phyloP scores from a whole-genome alignment of 257 asterid genomes.

The Plantago ovata region DNA sequence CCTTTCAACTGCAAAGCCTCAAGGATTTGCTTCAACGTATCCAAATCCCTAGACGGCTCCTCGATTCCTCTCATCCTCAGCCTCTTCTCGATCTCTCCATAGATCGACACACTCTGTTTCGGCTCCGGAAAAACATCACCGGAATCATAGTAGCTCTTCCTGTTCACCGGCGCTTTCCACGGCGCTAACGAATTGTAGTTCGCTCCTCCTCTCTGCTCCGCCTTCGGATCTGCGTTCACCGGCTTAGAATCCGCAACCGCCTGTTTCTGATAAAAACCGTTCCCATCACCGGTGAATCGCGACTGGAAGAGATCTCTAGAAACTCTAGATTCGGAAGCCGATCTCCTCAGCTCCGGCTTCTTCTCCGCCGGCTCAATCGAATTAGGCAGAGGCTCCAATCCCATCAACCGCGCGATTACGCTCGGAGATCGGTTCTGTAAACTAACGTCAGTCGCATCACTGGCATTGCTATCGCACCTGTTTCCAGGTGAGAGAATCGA shows the following conservation, averaged over 20 bases:
- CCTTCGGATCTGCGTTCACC: slow-evolving; percentile 29
- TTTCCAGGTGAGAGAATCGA: slow-evolving; percentile 26
- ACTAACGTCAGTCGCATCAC: slow-evolving; percentile 38
- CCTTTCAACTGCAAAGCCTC: slow-evolving; percentile 96
- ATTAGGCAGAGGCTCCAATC: slow-evolving; percentile 69
- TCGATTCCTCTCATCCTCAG: slow-evolving; percentile 71
- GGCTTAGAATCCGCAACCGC: slow-evolving; percentile 5
- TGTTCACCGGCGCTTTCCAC: slow-evolving; percentile 53
- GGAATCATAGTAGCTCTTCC: slow-evolving; percentile 64
- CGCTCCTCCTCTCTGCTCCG: slow-evolving; percentile 28
- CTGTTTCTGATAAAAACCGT: slow-evolving; percentile 4
- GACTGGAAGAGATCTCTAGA: slow-evolving; percentile 66
- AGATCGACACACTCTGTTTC: slow-evolving; percentile 39
- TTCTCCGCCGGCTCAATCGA: slow-evolving; percentile 44
- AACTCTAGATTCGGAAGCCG: slow-evolving; percentile 87
- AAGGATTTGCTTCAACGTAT: slow-evolving; percentile 77
- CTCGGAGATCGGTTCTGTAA: slow-evolving; percentile 59
- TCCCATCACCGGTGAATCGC: slow-evolving; percentile 36
- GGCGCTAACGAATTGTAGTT: slow-evolving; percentile 33
- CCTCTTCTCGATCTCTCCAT: slow-evolving; percentile 67
- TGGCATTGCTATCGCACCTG: slow-evolving; percentile 32
- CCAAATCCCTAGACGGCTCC: slow-evolving; percentile 77
- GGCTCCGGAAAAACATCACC: slow-evolving; percentile 85
- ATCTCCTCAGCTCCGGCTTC: slow-evolving; percentile 73
- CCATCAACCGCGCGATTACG: slow-evolving; percentile 89